phyloP scores from a whole-genome alignment of 768 basidiomycete genomes.

The Solioccasus polychromus region DNA sequence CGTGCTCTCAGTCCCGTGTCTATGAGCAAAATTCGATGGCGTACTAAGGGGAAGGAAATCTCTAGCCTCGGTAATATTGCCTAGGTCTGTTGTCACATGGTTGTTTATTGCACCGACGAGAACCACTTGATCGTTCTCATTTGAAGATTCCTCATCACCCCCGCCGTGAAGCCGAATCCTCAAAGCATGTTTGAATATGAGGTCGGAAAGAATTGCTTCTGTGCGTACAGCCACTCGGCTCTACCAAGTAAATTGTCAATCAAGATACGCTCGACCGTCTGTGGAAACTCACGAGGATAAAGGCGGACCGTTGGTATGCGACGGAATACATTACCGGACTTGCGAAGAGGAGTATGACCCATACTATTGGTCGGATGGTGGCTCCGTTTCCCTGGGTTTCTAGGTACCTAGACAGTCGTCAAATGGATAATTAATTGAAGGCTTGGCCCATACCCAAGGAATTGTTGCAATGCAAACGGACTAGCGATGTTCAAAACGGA shows the following conservation, averaged over 20 bases:
- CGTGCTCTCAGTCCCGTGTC: slow-evolving; percentile 30
- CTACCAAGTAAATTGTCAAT: background rate
- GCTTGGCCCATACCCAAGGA: slow-evolving; percentile 3
- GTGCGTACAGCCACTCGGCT: slow-evolving; percentile 46
- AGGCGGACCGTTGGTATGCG: slow-evolving; percentile 52
- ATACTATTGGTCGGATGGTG: slow-evolving; percentile 60
- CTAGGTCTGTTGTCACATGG: slow-evolving; percentile 50
- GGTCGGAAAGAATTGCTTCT: slow-evolving; percentile 52
- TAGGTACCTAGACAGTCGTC: slow-evolving; percentile 42
- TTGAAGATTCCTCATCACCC: slow-evolving; percentile 1
- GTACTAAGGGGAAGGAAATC: too few relatives aligned
- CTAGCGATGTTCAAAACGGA: slow-evolving; percentile 1
- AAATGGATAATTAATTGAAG: background rate
- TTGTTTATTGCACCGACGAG: slow-evolving; percentile 79
- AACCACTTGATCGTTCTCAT: slow-evolving; percentile 35
- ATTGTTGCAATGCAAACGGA: slow-evolving; percentile 9
- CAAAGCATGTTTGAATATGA: slow-evolving; percentile 54
- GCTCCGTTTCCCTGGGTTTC: slow-evolving; percentile 51
- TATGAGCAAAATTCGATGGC: slow-evolving; percentile 13
- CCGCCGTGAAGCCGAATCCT: slow-evolving; percentile 42
- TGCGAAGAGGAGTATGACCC: slow-evolving; percentile 55
- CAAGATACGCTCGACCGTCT: background rate
- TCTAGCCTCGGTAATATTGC: slow-evolving; percentile 10
- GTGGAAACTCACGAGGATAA: slow-evolving; percentile 21
- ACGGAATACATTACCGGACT: slow-evolving; percentile 45